Evolutionary conservation across 768 basidiomycete species (phyloP).

Genomic region (Pleurotus salmoneostramineus): DNA sequence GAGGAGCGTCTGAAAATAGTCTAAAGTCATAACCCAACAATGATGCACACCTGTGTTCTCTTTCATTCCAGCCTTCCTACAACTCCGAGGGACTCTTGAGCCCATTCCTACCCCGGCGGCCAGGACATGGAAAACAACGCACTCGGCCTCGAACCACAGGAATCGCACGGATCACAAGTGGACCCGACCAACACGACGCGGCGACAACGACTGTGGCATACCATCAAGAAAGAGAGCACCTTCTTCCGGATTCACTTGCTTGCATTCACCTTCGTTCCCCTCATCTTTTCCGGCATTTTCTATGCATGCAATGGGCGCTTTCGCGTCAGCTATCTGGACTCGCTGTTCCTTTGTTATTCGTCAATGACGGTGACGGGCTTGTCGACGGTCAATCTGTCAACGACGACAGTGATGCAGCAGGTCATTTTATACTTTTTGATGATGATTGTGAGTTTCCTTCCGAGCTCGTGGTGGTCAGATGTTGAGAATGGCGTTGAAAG

Average conservation of each 20-base stretch:
- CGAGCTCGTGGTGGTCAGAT: neutral
- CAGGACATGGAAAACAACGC: neutral
- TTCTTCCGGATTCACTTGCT: conserved; percentile 52
- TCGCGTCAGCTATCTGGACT: conserved; percentile 47
- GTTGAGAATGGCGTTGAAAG: conserved; percentile 15
- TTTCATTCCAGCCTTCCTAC: no score
- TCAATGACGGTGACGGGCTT: conserved; percentile 51
- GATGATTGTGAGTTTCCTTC: conserved; percentile 31
- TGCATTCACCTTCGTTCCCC: conserved; percentile 52
- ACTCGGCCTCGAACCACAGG: neutral
- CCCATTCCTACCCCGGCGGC: neutral
- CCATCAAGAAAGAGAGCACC: conserved; percentile 25
- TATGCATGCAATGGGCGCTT: conserved; percentile 59
- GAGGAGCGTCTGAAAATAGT: no score
- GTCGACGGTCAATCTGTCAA: conserved; percentile 45
- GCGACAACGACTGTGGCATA: neutral
- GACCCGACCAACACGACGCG: neutral
- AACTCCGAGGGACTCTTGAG: no score
- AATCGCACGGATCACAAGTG: neutral
- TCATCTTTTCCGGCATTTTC: conserved; percentile 60
- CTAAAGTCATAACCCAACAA: no score
- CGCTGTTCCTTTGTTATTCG: conserved; percentile 58
- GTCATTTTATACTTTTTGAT: conserved; percentile 51
- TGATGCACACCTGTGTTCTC: no score
- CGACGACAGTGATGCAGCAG: conserved; percentile 45